Evolutionary conservation across 2,329 filamentous ascomycete species (phyloP), one percentile per base, ranked within the genome.

Genomic region (Neonectria neomacrospora): DNA sequence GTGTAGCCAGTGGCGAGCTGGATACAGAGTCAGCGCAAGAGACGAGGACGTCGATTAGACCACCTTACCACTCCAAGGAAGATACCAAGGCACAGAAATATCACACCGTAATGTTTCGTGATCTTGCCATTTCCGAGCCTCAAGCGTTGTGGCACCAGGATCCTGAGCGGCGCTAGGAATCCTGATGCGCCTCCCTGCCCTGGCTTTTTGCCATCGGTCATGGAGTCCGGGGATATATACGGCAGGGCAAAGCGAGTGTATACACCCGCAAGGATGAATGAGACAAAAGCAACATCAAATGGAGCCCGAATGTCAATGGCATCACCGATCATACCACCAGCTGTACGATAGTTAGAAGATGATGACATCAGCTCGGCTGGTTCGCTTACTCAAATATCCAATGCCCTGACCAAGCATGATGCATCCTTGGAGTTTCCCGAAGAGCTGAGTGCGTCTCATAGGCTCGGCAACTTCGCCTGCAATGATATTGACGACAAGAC

Each of bases 1-100:
- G 90, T 88, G 59, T 91, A 92, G 2, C 88, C 89, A 0, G 90
- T 91, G 0, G 90, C 89, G 2, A 91, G 81, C 72, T 84, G 58
- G 18, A 7, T 28, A 37, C 10, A 30, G 14, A 12, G 18, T 68
- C 9, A 63, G 52, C n/a, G 20, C 45, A 12, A 57, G 18, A 5
- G 12, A 7, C 18, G 39, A n/a, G 11, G 0, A 23, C 12, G 12
- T 5, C 2, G 11, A 22, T 26, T n/a, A 39, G 26, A 0, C 34
- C 10, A 30, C 80, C 82, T 71, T 73, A 86, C 83, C 0, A 92
- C 88, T 0, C 87, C 89, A 0, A 90, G 76, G 62, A 91, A 92
- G 2, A 91, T 88, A 1, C 90, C 90, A 0, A 82, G 77, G 20
- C 88, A 90, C 3, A 92, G 82, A 1, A 91, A 84, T 3, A 90